Evolutionary conservation across 202 grass and related monocot genomes (phyloP).

Genomic region (Hordeum pubiflorum): DNA sequence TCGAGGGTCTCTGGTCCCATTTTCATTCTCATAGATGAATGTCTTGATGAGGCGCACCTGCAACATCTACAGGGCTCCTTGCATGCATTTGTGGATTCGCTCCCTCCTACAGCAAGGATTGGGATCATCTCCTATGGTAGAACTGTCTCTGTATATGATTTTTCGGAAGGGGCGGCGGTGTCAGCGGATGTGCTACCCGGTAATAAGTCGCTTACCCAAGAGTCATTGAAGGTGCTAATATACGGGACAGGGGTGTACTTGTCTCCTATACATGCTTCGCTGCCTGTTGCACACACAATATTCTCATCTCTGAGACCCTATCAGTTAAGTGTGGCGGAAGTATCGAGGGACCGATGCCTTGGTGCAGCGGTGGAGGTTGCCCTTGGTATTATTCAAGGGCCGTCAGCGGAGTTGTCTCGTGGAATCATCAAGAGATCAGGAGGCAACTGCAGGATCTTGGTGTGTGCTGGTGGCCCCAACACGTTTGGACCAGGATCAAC

Average conservation of each 20-base stretch:
- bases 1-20: slow-evolving; percentile 64
- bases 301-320: slow-evolving; percentile 88
- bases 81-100: slow-evolving; percentile 87
- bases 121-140: slow-evolving; percentile 88
- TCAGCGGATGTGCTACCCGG: slow-evolving; percentile 81
- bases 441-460: slow-evolving; percentile 90
- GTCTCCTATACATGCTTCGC: slow-evolving; percentile 81
- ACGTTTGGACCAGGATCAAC: slow-evolving; percentile 90
- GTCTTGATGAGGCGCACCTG: slow-evolving; percentile 78
- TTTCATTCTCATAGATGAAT: slow-evolving; percentile 91
- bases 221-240: slow-evolving; percentile 71
- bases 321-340: slow-evolving; percentile 65
- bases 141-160: slow-evolving; percentile 92
- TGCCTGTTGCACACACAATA: slow-evolving; percentile 83
- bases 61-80: slow-evolving; percentile 96
- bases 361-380: slow-evolving; percentile 82
- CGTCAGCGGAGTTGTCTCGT: slow-evolving; percentile 70
- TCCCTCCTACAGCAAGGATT: slow-evolving; percentile 60
- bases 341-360: slow-evolving; percentile 78
- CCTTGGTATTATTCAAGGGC: slow-evolving; percentile 80
- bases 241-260: slow-evolving; percentile 80
- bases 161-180: slow-evolving; percentile 71
- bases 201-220: slow-evolving; percentile 70
- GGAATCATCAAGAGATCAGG: slow-evolving; percentile 92
- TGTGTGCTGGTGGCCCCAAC: slow-evolving; percentile 75